Percentiles rank a stretch among this genome's conserved stretches.
Evolutionary conservation across 2,329 filamentous ascomycete species (phyloP).

Genomic region (Colletotrichum tropicale): DNA sequence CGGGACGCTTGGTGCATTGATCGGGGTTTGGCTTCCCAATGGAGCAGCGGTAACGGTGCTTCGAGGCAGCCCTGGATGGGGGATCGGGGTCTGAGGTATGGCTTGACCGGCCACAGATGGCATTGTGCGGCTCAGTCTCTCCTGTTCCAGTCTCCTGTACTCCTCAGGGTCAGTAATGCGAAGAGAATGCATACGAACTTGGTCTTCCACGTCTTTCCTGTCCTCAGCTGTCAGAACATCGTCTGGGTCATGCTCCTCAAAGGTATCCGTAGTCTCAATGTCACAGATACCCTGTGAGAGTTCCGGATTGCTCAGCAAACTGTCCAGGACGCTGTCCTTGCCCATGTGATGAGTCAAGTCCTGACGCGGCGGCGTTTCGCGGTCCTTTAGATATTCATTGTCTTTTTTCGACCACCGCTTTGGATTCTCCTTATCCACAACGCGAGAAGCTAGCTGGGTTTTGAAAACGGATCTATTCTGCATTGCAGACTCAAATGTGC

Average conservation of each 20-base stretch:
- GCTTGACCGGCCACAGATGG: not conserved
- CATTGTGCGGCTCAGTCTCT: not conserved
- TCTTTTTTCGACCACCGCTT: slow-evolving; percentile 63
- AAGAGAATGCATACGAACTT: slow-evolving; percentile 36
- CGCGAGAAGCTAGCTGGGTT: slow-evolving; percentile 75
- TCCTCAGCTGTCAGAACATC: slow-evolving; percentile 66
- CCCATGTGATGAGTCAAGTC: slow-evolving; percentile 59
- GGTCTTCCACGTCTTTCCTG: slow-evolving; percentile 53
- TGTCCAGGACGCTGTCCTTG: slow-evolving; percentile 67
- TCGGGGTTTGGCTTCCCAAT: not conserved
- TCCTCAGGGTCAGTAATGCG: slow-evolving; percentile 35
- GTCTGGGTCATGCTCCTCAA: slow-evolving; percentile 71
- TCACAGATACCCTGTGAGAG: slow-evolving; percentile 48
- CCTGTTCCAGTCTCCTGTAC: slow-evolving; percentile 28
- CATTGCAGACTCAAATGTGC: slow-evolving; percentile 78
- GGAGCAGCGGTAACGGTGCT: not conserved
- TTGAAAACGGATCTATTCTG: slow-evolving; percentile 83
- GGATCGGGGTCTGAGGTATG: not conserved
- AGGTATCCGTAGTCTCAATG: slow-evolving; percentile 74
- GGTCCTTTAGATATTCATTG: slow-evolving; percentile 44
- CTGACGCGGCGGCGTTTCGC: slow-evolving; percentile 54
- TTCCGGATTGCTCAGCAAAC: slow-evolving; percentile 42
- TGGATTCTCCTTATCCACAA: slow-evolving; percentile 84
- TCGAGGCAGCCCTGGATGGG: not conserved
- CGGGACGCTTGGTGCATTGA: not conserved